Evolutionary conservation across 495 filamentous ascomycete genomes (phyloP).

Genomic region (Lasiosphaeris hirsuta): DNA sequence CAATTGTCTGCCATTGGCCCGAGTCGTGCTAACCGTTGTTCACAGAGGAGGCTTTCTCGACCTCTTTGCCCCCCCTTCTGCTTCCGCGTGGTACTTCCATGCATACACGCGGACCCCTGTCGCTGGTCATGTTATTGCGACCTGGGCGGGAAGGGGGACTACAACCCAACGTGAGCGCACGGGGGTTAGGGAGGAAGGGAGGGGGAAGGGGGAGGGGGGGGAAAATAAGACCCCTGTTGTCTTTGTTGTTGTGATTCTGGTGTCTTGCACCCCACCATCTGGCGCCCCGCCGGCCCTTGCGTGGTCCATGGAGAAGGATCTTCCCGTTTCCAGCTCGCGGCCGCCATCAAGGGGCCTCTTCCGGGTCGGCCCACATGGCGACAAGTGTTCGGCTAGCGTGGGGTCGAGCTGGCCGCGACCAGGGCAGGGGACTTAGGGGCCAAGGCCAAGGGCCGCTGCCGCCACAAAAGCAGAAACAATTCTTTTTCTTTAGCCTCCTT

Average conservation of each 20-base stretch:
- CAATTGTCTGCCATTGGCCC: slow-evolving; percentile 18
- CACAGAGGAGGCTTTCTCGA: not conserved
- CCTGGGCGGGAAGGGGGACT: slow-evolving; percentile 18
- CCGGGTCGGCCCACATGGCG: slow-evolving; percentile 32
- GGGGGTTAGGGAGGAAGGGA: not conserved
- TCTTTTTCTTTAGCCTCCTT: slow-evolving; percentile 18
- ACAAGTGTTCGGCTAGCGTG: slow-evolving; percentile 30
- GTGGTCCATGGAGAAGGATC: slow-evolving; percentile 22
- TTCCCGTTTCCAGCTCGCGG: slow-evolving; percentile 25
- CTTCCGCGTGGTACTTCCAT: slow-evolving; percentile 16
- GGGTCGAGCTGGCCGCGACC: slow-evolving; percentile 25
- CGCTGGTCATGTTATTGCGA: slow-evolving; percentile 27
- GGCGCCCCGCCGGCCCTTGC: slow-evolving; percentile 5
- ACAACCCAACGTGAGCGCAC: slow-evolving; percentile 20
- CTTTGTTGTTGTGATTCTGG: slow-evolving; percentile 2
- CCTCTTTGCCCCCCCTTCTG: slow-evolving; percentile 5
- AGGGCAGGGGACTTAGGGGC: slow-evolving; percentile 9
- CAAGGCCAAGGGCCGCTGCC: slow-evolving; percentile 9
- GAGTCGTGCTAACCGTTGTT: slow-evolving; percentile 13
- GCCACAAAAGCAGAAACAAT: slow-evolving; percentile 21
- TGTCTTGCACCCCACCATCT: slow-evolving; percentile 13
- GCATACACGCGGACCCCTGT: slow-evolving; percentile 25
- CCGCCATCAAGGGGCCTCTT: slow-evolving; percentile 21
- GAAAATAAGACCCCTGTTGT: slow-evolving; percentile 9
- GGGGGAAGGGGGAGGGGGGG: not conserved